Conservation (phyloP, 2,329 filamentous ascomycete genomes). For the Cladophialophora yegresii region DNA sequence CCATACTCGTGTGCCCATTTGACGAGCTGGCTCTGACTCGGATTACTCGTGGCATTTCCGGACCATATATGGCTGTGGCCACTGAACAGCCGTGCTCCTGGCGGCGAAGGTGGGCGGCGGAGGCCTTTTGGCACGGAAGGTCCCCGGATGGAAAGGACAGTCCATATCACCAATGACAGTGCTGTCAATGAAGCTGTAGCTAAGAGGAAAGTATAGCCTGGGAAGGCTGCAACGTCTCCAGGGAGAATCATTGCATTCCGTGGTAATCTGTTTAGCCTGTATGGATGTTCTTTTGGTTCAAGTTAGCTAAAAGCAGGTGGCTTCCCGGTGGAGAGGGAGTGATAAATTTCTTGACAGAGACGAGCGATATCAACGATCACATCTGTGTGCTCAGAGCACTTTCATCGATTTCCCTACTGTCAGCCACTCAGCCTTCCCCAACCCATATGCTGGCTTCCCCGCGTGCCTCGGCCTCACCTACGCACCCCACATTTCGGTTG, state of each 20-base stretch:
- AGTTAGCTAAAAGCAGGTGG: background rate
- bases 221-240: background rate
- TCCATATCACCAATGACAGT: background rate
- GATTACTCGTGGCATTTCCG: conserved; percentile 16
- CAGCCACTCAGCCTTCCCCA: background rate
- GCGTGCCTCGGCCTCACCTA: background rate
- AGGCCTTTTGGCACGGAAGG: conserved; percentile 13
- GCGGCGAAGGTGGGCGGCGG: conserved; percentile 10
- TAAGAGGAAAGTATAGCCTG: background rate
- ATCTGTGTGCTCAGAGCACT: background rate
- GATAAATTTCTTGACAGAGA: background rate
- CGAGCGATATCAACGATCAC: background rate
- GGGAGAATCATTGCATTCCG: background rate
- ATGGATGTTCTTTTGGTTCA: background rate
- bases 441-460: background rate
- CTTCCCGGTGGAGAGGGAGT: no score
- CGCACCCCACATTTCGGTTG: background rate
- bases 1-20: conserved; percentile 31
- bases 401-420: background rate
- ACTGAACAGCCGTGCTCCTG: conserved; percentile 14
- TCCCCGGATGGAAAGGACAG: background rate
- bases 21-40: conserved; percentile 20
- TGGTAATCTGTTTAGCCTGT: background rate
- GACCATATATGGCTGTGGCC: conserved; percentile 17
- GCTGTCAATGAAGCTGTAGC: background rate